Evolutionary conservation across 345 rosid species (phyloP).

Genomic region (Eucalyptus urophylla): DNA sequence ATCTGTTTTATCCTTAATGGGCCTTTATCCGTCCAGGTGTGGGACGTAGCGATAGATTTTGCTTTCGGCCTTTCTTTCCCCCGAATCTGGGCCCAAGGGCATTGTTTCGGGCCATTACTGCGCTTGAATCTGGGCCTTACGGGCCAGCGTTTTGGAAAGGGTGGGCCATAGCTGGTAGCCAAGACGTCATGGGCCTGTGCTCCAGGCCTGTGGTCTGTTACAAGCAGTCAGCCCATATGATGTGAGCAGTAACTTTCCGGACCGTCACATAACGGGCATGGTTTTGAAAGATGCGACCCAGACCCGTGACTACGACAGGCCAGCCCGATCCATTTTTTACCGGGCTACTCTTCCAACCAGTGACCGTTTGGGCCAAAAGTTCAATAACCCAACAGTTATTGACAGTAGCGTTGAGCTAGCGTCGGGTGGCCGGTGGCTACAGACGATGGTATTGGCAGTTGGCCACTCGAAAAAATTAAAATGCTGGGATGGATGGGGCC

Average conservation of each 20-base stretch:
- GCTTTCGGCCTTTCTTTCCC: not conserved
- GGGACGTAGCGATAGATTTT: not conserved
- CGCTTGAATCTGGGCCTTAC: not conserved
- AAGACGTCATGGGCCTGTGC: not conserved
- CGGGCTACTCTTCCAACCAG: not conserved
- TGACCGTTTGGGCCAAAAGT: not conserved
- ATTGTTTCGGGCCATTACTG: not conserved
- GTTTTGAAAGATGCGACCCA: not conserved
- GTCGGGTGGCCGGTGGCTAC: not conserved
- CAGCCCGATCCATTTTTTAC: not conserved
- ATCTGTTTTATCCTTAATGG: not conserved
- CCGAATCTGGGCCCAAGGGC: not conserved
- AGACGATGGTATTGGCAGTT: not conserved
- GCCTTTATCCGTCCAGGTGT: not conserved
- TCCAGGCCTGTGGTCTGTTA: not conserved
- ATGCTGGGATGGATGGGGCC: not conserved
- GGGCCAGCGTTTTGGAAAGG: not conserved
- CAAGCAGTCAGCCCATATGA: not conserved
- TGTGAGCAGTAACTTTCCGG: not conserved
- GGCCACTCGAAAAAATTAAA: not conserved
- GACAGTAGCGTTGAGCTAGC: not conserved
- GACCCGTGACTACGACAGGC: not conserved
- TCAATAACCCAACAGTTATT: not conserved
- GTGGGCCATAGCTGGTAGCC: not conserved
- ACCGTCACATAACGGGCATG: not conserved